Conservation (phyloP, 2,329 filamentous ascomycete species). For the Aspergillus jensenii region DNA sequence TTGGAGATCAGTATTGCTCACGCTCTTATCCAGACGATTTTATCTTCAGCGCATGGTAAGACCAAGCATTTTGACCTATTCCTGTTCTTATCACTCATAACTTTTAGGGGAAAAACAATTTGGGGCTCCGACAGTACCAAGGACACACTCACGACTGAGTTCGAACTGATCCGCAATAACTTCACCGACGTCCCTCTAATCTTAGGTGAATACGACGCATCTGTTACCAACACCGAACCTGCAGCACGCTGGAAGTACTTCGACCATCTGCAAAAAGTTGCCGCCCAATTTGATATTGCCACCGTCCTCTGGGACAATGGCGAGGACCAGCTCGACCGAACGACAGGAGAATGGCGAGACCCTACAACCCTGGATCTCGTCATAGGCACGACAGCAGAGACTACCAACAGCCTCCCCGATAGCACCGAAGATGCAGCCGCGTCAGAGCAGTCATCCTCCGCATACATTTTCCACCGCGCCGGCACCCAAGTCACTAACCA, state of each 20-base stretch:
- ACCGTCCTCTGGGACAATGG: conserved; percentile 63
- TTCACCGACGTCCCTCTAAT: conserved; percentile 57
- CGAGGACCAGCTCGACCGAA: conserved; percentile 54
- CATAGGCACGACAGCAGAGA: conserved; percentile 44
- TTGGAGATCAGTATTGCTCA: conserved; percentile 1
- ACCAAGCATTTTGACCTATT: neutral
- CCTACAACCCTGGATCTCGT: conserved; percentile 50
- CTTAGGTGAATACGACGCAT: conserved; percentile 59
- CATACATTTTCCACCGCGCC: conserved; percentile 56
- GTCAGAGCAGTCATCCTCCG: conserved; percentile 50
- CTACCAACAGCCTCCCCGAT: conserved; percentile 52
- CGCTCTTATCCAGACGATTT: conserved; percentile 23
- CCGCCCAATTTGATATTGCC: conserved; percentile 51
- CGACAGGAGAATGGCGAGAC: conserved; percentile 52
- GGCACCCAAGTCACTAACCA: conserved; percentile 46
- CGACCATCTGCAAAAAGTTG: conserved; percentile 53
- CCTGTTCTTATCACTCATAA: conserved; percentile 29
- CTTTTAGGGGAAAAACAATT: conserved; percentile 58
- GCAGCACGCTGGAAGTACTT: conserved; percentile 60
- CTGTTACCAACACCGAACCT: conserved; percentile 51
- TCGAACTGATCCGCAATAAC: conserved; percentile 53
- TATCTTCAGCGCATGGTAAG: conserved; percentile 31
- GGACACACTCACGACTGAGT: conserved; percentile 49
- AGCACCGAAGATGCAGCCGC: conserved; percentile 51
- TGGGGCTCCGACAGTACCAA: conserved; percentile 60